A percentile compares a stretch with the other conserved stretches of the same genome.
Conservation (phyloP, 2,329 filamentous ascomycete species). For the Aureobasidium sp. region DNA sequence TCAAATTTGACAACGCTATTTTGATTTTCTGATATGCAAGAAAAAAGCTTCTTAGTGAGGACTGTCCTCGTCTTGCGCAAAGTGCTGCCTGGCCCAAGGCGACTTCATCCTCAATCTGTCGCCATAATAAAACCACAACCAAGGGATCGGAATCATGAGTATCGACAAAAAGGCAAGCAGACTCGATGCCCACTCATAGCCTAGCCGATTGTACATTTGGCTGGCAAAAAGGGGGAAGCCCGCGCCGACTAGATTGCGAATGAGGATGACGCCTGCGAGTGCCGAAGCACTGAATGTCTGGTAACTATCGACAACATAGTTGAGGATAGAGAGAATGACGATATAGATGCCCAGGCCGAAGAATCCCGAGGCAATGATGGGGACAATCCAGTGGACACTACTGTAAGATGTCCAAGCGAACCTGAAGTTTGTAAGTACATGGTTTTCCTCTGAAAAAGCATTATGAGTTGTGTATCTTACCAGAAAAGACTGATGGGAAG, state of each 20-base stretch:
- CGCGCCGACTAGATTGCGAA: slow-evolving; percentile 35
- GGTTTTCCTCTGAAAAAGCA: background rate
- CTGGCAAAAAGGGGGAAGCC: slow-evolving; percentile 20
- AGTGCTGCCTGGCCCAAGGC: slow-evolving; percentile 16
- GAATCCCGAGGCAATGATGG: slow-evolving; percentile 42
- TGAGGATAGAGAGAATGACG: slow-evolving; percentile 45
- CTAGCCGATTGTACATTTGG: slow-evolving; percentile 29
- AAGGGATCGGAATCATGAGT: slow-evolving; percentile 33
- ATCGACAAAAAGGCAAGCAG: slow-evolving; percentile 38
- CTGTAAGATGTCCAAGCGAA: slow-evolving; percentile 17
- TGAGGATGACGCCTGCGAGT: slow-evolving; percentile 34
- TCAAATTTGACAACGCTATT: too few relatives aligned
- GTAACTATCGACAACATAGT: slow-evolving; percentile 45
- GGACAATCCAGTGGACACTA: slow-evolving; percentile 35
- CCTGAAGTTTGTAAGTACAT: background rate
- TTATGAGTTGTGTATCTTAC: slow-evolving; percentile 9
- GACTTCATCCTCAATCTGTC: slow-evolving; percentile 11
- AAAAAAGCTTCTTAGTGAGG: slow-evolving; percentile 16
- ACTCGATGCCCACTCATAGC: slow-evolving; percentile 38
- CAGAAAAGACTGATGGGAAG: slow-evolving; percentile 23
- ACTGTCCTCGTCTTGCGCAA: slow-evolving; percentile 15
- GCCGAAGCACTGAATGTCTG: slow-evolving; percentile 38
- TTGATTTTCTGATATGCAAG: too few relatives aligned
- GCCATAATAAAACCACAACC: slow-evolving; percentile 29
- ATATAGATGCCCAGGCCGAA: slow-evolving; percentile 48